Base-by-base conservation (phyloP, 2,329 filamentous ascomycete species). In the Hypoxylon sp. region DNA sequence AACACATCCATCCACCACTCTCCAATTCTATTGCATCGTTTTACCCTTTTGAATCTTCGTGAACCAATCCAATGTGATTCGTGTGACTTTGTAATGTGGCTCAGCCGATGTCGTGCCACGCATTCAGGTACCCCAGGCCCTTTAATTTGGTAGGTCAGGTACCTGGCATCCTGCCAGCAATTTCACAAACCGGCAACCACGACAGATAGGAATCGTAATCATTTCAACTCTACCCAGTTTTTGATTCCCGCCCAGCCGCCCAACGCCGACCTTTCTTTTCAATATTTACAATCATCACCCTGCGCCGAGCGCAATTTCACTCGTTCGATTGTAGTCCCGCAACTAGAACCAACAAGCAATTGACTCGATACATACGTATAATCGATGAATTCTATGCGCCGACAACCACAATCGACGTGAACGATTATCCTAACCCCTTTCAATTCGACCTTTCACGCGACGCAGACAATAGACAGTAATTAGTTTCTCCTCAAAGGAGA, bases 231-330 rank as follows among this genome's bases (percentile, higher is more conserved):
- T 57, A 42, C 55, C 66, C 53, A 52, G 35, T 62, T 64, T 64
- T 62, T 42, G 56, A 55, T 51, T 70, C 52, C 50, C 31, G 37
- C 65, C 63, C 63, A 61, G 67, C 67, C 31, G 37, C 65, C 63
- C 63, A 61, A 68, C 67, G 65, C 53, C 60, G 67, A 59, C 60
- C 33, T 72, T 65, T 65, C 63, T 47, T 69, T 67, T 60, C 66
- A 54, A 63, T 72, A 48, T 59, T 44, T 58, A 71, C 67, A 65
- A 59, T 69, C 67, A 47, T 48, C 37, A 71, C 69, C 67, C 67
- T 65, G 75, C 72, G 75, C 75, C 57, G 68, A 68, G 71, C 75
- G 75, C 75, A 73, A 71, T 75, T 74, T 73, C 76, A 65, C 63
- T 77, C 70, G 65, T 63, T 74, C 63, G 68, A 65, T 66, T 68